Evolutionary conservation across 768 basidiomycete genomes (phyloP).

Genomic region (Aureoboletus auriporus): DNA sequence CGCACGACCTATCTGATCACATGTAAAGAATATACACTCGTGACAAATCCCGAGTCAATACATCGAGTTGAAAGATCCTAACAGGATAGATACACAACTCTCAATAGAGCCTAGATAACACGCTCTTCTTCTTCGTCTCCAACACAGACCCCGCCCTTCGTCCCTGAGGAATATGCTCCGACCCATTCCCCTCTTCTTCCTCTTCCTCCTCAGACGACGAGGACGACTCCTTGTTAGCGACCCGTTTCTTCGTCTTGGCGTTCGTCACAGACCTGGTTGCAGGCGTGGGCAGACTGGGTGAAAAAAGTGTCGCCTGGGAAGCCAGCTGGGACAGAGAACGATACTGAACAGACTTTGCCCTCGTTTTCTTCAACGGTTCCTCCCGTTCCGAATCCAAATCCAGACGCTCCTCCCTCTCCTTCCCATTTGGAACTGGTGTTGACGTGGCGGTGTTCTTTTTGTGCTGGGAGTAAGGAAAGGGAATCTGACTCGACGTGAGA

Average conservation of each 20-base stretch:
- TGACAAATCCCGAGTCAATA: too few relatives aligned
- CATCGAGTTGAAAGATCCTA: too few relatives aligned
- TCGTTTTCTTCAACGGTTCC: constrained; percentile 9
- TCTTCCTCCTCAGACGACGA: constrained; percentile 36
- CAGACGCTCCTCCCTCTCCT: constrained; percentile 32
- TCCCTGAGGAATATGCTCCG: constrained; percentile 57
- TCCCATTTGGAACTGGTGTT: constrained; percentile 22
- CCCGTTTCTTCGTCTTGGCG: constrained; percentile 24
- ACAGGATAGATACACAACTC: not conserved
- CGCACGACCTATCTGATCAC: too few relatives aligned
- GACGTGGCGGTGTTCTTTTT: constrained; percentile 8
- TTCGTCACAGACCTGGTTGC: constrained; percentile 24
- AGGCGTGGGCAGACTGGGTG: constrained; percentile 36
- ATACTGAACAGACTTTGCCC: constrained; percentile 21
- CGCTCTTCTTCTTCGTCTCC: constrained; percentile 23
- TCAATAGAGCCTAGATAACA: constrained; percentile 4
- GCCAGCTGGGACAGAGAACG: constrained; percentile 55
- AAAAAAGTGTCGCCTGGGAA: constrained; percentile 24
- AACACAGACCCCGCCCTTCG: constrained; percentile 48
- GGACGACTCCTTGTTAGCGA: constrained; percentile 25
- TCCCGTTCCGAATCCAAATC: constrained; percentile 22
- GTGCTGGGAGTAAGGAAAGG: constrained; percentile 53
- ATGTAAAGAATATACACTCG: too few relatives aligned
- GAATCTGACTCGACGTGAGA: constrained; percentile 47
- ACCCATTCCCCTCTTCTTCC: constrained; percentile 27